Evolutionary conservation across 106 monocot species (phyloP).

Genomic region (Allium cepa): DNA sequence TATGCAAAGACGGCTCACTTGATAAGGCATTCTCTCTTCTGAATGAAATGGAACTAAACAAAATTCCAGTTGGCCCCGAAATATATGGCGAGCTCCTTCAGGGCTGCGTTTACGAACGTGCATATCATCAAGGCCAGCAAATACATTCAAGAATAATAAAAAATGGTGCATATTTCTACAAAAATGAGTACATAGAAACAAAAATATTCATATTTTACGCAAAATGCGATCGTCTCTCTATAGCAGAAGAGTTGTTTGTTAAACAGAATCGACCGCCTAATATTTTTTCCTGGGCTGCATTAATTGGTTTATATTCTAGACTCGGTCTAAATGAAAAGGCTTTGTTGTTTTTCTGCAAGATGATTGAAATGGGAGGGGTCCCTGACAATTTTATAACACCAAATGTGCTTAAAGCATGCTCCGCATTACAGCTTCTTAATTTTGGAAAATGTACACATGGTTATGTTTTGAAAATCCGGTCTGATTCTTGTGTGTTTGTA

Average conservation of each 20-base stretch:
- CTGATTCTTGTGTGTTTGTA: conserved; percentile 28
- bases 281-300: conserved; percentile 47
- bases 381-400: conserved; percentile 44
- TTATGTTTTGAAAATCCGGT: conserved; percentile 34
- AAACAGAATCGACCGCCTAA: conserved; percentile 24
- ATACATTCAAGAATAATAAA: conserved; percentile 36
- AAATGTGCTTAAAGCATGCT: conserved; percentile 40
- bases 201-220: conserved; percentile 47
- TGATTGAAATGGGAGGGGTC: conserved; percentile 22
- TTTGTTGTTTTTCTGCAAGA: conserved; percentile 21
- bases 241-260: conserved; percentile 22
- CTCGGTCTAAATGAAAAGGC: conserved; percentile 21
- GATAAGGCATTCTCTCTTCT: conserved; percentile 30
- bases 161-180: conserved; percentile 26
- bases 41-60: conserved; percentile 13
- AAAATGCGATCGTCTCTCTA: conserved; percentile 17
- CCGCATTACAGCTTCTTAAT: conserved; percentile 11
- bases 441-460: conserved; percentile 32
- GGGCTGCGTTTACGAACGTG: conserved; percentile 31
- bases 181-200: conserved; percentile 35
- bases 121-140: conserved; percentile 33
- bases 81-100: conserved; percentile 38
- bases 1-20: conserved; percentile 23
- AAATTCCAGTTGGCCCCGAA: conserved; percentile 27
- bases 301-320: conserved; percentile 31